A percentile compares a stretch with the other conserved stretches of the same genome.
Conservation (phyloP, 805 yeast species). For the Cyberlindnera galapagoensis region DNA sequence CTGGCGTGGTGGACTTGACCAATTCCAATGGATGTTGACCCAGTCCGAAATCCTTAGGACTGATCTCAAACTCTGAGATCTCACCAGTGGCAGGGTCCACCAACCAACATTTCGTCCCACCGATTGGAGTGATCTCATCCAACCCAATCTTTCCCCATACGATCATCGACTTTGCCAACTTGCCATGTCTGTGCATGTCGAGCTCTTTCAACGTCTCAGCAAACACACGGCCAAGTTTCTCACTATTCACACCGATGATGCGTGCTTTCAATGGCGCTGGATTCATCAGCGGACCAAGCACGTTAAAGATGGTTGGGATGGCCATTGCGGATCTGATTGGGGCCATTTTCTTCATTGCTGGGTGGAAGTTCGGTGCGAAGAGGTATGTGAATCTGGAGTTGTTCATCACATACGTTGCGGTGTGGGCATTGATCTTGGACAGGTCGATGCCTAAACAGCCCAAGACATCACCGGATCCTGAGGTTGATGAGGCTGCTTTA, state of each 20-base stretch:
- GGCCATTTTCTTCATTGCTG: conserved; percentile 82
- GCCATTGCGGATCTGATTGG: conserved; percentile 72
- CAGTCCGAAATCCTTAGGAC: conserved; percentile 79
- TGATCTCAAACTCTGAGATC: conserved; percentile 38
- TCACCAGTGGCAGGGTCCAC: conserved; percentile 39
- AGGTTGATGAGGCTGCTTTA: conserved; percentile 86
- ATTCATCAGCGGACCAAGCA: conserved; percentile 88
- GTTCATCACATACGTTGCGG: conserved; percentile 54
- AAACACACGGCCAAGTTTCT: conserved; percentile 70
- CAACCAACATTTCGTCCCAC: conserved; percentile 76
- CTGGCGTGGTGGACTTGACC: conserved; percentile 83
- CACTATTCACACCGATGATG: conserved; percentile 84
- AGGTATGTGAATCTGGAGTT: conserved; percentile 55
- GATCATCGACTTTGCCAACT: conserved; percentile 56
- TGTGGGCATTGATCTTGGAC: conserved; percentile 52
- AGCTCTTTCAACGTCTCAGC: conserved; percentile 73
- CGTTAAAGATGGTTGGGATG: conserved; percentile 89
- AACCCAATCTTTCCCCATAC: conserved; percentile 91
- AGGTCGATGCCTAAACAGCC: conserved; percentile 78
- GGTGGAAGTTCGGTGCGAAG: conserved; percentile 92
- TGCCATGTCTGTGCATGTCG: conserved; percentile 37
- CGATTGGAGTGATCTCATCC: conserved; percentile 92
- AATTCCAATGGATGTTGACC: conserved; percentile 58
- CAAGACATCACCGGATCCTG: conserved; percentile 92
- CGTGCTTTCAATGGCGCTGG: conserved; percentile 81